phyloP scores from a whole-genome alignment of 2,329 filamentous ascomycete species.

The Sporothrix brunneoviolacea region DNA sequence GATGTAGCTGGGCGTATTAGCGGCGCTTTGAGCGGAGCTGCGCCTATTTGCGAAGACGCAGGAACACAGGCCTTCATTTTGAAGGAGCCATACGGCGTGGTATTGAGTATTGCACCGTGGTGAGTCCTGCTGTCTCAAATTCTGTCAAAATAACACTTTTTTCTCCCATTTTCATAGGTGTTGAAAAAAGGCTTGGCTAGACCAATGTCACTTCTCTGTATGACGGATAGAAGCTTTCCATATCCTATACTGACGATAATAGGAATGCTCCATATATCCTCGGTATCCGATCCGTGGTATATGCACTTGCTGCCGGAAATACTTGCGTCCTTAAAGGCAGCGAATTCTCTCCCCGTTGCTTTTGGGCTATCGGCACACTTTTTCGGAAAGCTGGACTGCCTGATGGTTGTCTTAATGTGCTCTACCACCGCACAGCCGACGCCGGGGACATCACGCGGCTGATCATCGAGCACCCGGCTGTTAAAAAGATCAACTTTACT shows the following conservation, averaged over 20 bases:
- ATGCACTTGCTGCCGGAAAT: constrained; percentile 71
- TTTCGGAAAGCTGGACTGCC: constrained; percentile 72
- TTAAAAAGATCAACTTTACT: constrained; percentile 84
- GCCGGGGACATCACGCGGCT: constrained; percentile 60
- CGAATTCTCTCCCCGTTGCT: constrained; percentile 59
- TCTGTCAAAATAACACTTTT: too few relatives aligned
- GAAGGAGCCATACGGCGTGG: constrained; percentile 72
- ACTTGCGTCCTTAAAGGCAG: constrained; percentile 67
- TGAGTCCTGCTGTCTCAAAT: constrained; percentile 30
- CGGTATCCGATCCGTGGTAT: constrained; percentile 47
- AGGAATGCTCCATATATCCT: constrained; percentile 55
- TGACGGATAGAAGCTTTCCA: too few relatives aligned
- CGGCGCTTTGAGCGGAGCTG: neutral
- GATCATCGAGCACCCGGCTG: constrained; percentile 57
- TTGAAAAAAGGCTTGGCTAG: too few relatives aligned
- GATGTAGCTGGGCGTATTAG: constrained; percentile 37
- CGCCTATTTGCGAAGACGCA: neutral
- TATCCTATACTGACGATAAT: neutral
- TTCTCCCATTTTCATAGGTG: too few relatives aligned
- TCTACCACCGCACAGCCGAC: constrained; percentile 59
- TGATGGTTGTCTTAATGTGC: constrained; percentile 64
- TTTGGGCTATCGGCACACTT: constrained; percentile 55
- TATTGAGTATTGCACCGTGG: constrained; percentile 77
- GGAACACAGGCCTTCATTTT: constrained; percentile 50
- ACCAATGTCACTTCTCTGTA: too few relatives aligned